phyloP scores from a whole-genome alignment of 306 rosid genomes.

The Cajanus cajan region DNA sequence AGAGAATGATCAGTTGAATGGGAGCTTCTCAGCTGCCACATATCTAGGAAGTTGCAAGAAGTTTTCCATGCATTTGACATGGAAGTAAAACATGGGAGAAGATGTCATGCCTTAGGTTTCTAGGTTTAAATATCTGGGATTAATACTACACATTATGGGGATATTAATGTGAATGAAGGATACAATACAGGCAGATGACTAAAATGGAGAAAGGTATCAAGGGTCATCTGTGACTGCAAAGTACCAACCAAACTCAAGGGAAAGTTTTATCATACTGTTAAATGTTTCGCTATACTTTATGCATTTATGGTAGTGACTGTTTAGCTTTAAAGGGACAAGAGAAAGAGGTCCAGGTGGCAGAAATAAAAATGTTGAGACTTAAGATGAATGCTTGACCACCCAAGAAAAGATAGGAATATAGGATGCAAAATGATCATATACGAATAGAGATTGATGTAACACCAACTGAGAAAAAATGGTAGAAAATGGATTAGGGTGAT shows the following conservation, averaged over 20 bases:
- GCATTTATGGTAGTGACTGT: background rate
- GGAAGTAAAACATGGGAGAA: background rate
- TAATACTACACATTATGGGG: background rate
- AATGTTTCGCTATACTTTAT: background rate
- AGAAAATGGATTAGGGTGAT: background rate
- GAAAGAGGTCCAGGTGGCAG: background rate
- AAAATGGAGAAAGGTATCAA: background rate
- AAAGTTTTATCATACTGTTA: background rate
- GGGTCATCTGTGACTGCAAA: background rate
- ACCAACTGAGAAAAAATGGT: background rate
- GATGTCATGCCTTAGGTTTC: background rate
- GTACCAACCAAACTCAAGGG: background rate
- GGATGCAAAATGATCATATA: background rate
- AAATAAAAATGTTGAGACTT: background rate
- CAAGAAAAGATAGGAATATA: background rate
- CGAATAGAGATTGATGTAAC: background rate
- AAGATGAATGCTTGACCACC: background rate
- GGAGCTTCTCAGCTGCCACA: background rate
- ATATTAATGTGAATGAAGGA: background rate
- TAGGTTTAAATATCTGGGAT: background rate
- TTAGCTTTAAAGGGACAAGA: background rate
- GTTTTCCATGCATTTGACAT: background rate
- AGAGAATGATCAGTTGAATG: too few species aligned
- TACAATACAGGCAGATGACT: background rate
- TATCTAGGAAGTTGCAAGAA: background rate